Base-by-base conservation (phyloP, 306 rosid species). In the Psophocarpus tetragonolobus region DNA sequence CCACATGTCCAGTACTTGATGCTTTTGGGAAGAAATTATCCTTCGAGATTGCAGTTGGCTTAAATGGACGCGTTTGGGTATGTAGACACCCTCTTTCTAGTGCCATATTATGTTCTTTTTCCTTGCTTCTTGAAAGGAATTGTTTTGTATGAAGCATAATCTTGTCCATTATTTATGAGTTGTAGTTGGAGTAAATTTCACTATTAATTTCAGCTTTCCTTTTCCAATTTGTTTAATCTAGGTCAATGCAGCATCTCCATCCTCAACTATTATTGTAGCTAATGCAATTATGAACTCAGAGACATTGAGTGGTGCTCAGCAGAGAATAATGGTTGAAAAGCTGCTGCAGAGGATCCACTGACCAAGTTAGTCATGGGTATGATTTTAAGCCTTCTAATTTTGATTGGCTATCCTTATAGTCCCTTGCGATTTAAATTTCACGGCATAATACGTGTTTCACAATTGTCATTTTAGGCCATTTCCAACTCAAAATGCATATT, bases 51-150 rank as follows among this genome's bases (percentile, higher is more conserved):
- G 97, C 97, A 62, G 82, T 86, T 77, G 97, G 98, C 71, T 76
- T 92, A 64, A 95, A 95, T 69, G 96, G 97, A 63, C 97, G 97
- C 57, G 98, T 88, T 86, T 95, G 97, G 97, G 97, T 92, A 88
- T 38, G 47, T 42, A 66, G 45, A 67, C 44, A 11, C 42, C 30
- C 33, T 63, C 77, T 42, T 65, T 80, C 33, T 61, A 13, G 7
- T 73, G 15, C 60, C 45, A 41, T 57, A 24, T 58, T 48, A 57
- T 18, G 24, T 73, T 50, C 9, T 45, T 29, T 67, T 4, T 53
- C 45, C 8, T 32, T 61, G 47, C 44, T 51, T 44, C 29, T 77
- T 35, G 13, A 65, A 20, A 38, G 32, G 30, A 64, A 10, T 1
- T 65, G 71, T 47, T 50, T 29, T 36, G 69, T n/a, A 26, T 75